Evolutionary conservation across 495 filamentous ascomycete species (phyloP), one percentile per base, ranked within the genome.

Genomic region (Xylaria grammica): DNA sequence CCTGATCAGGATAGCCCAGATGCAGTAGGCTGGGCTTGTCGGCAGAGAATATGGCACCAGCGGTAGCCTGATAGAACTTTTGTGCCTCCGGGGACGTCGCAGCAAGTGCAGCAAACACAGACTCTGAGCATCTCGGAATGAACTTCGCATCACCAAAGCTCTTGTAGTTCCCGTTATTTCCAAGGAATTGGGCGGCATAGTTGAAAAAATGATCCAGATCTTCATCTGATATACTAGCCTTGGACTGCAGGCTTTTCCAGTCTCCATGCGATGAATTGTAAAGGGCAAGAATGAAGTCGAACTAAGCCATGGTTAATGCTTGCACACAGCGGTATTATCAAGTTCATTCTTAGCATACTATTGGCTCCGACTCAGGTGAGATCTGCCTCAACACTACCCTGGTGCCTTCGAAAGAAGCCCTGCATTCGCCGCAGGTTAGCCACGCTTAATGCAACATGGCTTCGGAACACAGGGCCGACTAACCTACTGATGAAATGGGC

Each of bases 61-160:
- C 82, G 51, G 87, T 85, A 55, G 86, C 87, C 66, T 90, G 81
- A 67, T 90, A 93, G 45, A 87, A 81, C 44, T 81, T 81, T 67
- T 87, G 83, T 3, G 87, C 87, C 51, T 82, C 77, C 8, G 83
- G 78, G 0, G 87, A 88, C 17, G 79, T 78, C 20, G 87, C 83
- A 22, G 91, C 89, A n/a, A 99, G 78, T 63, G 88, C 85, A 36
- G 87, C 83, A 60, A 99, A 83, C 32, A 84, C 83, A 19, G 86
- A 83, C 52, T 86, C 79, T 13, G 84, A 75, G 62, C 93, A 84
- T 45, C 94, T 84, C 9, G 95, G 95, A 58, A 99, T 87, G 75
- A 97, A 97, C 72, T 98, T 99, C 63, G 89, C 85, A 74, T 99
- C 95, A 36, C 95, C 95, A 68, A 97, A 97, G 30, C 90, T 90